Percentiles rank a stretch among this genome's conserved stretches.
Evolutionary conservation across 192 early-diverging fungal genomes (phyloP).

Genomic region (Gaertneriomyces semiglobifer): DNA sequence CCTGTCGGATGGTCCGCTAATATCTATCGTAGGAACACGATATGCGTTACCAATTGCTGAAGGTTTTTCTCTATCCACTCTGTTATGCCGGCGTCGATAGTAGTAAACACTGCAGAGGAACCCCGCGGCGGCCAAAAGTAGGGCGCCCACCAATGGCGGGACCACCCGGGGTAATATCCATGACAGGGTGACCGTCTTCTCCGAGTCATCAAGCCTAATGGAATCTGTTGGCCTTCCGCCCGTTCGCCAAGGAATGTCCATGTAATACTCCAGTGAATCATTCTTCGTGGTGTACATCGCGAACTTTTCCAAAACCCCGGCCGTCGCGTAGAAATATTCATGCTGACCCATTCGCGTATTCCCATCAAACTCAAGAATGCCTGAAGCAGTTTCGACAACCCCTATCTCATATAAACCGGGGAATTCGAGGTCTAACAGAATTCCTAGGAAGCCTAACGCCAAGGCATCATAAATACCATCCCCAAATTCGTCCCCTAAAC

Average conservation of each 20-base stretch:
- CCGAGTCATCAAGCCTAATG: background rate
- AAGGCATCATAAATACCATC: background rate
- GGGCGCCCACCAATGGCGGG: background rate
- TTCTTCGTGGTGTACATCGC: background rate
- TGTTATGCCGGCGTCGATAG: background rate
- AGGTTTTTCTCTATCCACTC: background rate
- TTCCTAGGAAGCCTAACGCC: background rate
- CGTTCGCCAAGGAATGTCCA: background rate
- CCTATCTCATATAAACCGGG: background rate
- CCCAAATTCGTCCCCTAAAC: background rate
- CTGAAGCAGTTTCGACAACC: slow-evolving; percentile 1
- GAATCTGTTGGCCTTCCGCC: slow-evolving; percentile 8
- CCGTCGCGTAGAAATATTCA: background rate
- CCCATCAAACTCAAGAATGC: slow-evolving; percentile 4
- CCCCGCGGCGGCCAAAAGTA: background rate
- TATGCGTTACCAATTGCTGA: background rate
- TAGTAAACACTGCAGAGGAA: background rate
- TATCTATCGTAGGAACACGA: slow-evolving; percentile 19
- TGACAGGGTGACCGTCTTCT: background rate
- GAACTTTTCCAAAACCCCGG: background rate
- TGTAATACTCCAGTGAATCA: background rate
- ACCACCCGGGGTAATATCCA: background rate
- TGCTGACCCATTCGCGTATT: background rate
- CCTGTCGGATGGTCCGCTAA: slow-evolving; percentile 13
- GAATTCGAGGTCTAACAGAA: background rate